Evolutionary conservation across 2,329 filamentous ascomycete species (phyloP).

Genomic region (Hymenoscyphus fraxineus): DNA sequence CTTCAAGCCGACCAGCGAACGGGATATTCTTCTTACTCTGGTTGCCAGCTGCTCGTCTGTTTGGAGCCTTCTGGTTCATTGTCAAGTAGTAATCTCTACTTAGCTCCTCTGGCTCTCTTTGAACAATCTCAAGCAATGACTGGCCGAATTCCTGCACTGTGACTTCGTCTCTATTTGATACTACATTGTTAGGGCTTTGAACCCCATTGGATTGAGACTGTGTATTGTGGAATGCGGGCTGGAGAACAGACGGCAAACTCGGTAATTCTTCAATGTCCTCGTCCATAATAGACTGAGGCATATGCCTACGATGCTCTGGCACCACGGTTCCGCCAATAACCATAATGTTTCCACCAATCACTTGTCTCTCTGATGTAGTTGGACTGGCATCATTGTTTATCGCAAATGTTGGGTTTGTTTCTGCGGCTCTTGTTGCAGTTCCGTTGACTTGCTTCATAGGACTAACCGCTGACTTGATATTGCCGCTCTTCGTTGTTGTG

Average conservation of each 20-base stretch:
- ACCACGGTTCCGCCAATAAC: too few species aligned
- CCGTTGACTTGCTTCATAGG: too few species aligned
- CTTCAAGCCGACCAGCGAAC: slow-evolving; percentile 8
- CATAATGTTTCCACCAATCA: too few species aligned
- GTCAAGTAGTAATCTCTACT: slow-evolving; percentile 25
- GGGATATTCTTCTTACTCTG: neutral
- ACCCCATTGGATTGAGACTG: neutral
- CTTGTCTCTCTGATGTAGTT: too few species aligned
- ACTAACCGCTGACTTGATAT: too few species aligned
- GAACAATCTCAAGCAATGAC: slow-evolving; percentile 2
- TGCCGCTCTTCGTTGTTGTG: neutral
- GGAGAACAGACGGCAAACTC: neutral
- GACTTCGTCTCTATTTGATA: neutral
- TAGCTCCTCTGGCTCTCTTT: slow-evolving; percentile 17
- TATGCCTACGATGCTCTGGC: too few species aligned
- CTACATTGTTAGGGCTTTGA: neutral
- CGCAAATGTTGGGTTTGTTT: too few species aligned
- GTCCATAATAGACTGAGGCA: neutral
- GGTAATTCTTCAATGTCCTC: neutral
- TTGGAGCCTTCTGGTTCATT: slow-evolving; percentile 28
- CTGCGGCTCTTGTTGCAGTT: too few species aligned
- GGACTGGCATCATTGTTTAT: too few species aligned
- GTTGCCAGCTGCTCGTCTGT: neutral
- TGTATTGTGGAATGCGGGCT: neutral
- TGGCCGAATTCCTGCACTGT: neutral